Percentiles rank a stretch among this genome's conserved stretches.
These are phyloP conservation scores for Candida hungchunana DNA, from an alignment of 805 yeast species.

Conservation along the genomic window DNA sequence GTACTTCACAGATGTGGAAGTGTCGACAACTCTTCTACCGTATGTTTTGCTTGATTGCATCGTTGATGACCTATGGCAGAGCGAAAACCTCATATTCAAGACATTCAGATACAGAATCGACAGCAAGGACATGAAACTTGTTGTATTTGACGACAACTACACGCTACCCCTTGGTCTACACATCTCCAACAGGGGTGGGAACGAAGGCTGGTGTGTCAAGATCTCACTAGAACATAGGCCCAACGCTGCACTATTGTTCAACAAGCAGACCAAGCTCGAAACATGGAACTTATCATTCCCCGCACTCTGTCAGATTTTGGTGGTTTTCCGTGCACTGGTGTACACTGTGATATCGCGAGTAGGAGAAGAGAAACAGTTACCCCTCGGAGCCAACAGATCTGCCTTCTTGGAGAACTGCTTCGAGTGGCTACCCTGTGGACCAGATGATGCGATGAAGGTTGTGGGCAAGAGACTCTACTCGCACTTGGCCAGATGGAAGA, in stretches of 20 bases:
- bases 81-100: neutral
- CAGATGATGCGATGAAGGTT: neutral
- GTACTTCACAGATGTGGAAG: slow-evolving; percentile 1
- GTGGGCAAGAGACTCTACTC: slow-evolving; percentile 2
- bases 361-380: neutral
- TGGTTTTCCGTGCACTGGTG: slow-evolving; percentile 2
- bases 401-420: neutral
- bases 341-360: neutral
- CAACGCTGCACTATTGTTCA: neutral
- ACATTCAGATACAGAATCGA: slow-evolving; percentile 3
- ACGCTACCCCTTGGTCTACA: neutral
- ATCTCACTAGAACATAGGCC: neutral
- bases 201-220: slow-evolving; percentile 1
- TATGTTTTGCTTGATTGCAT: slow-evolving; percentile 3
- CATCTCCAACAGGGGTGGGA: neutral
- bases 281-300: neutral
- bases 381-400: neutral
- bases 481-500: slow-evolving; percentile 2
- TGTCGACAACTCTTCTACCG: slow-evolving; percentile 4
- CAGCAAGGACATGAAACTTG: slow-evolving; percentile 1
- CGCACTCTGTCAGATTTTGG: slow-evolving; percentile 1
- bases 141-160: slow-evolving; percentile 1
- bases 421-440: neutral
- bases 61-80: slow-evolving; percentile 4
- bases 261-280: neutral